phyloP scores from a whole-genome alignment of 257 asterid genomes.

The Gentiana straminea region DNA sequence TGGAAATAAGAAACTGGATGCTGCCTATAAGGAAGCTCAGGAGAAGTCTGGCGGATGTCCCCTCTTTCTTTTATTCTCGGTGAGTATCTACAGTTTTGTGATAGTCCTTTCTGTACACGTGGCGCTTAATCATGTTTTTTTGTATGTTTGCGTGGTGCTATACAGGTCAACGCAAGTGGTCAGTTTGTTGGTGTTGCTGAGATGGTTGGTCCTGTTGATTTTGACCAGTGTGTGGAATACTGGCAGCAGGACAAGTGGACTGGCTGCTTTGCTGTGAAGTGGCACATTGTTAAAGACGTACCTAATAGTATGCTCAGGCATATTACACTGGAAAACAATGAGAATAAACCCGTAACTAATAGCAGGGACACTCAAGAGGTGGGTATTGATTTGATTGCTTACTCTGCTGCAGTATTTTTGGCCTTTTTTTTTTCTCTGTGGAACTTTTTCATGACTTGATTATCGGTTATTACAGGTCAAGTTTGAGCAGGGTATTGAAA shows the following conservation, averaged over 20 bases:
- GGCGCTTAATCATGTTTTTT: not conserved
- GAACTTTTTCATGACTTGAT: not conserved
- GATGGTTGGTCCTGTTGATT: constrained; percentile 34
- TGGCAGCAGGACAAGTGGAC: constrained; percentile 52
- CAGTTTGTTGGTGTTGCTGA: constrained; percentile 47
- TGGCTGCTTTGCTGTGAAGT: constrained; percentile 36
- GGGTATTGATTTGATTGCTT: not conserved
- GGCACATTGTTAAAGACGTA: constrained; percentile 36
- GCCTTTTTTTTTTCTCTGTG: not conserved
- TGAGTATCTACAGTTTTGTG: constrained; percentile 11
- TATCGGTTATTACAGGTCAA: constrained; percentile 19
- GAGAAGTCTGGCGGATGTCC: constrained; percentile 25
- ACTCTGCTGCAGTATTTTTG: not conserved
- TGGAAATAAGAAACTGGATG: constrained; percentile 42
- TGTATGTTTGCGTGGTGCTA: not conserved
- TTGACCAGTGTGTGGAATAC: constrained; percentile 23
- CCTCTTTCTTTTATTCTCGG: constrained; percentile 36
- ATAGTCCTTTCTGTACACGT: not conserved
- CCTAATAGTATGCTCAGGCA: constrained; percentile 30
- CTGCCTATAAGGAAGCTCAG: constrained; percentile 34
- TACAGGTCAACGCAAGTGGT: constrained; percentile 40
- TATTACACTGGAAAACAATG: constrained; percentile 31
- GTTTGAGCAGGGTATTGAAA: constrained; percentile 24
- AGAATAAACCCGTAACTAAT: constrained; percentile 44
- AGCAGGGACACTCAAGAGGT: constrained; percentile 50